phyloP scores from a whole-genome alignment of 1,284 basidiomycete species.

The Rhodotorula sp. region DNA sequence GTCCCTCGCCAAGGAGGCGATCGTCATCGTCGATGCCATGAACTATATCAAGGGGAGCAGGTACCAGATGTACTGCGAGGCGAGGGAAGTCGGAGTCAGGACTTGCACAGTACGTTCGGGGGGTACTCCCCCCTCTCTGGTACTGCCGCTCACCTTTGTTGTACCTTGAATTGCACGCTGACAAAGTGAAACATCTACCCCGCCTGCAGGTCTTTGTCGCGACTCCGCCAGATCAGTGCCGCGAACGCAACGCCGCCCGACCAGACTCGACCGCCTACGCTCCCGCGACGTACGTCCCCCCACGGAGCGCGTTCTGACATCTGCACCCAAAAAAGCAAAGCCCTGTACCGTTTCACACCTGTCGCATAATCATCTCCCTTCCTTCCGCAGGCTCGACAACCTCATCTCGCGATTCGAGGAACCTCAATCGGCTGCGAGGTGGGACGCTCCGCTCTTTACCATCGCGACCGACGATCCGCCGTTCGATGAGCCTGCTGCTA shows the following conservation, averaged over 20 bases:
- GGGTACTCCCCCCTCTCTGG: too few relatives aligned
- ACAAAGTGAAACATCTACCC: not conserved
- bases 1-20: conserved; percentile 66
- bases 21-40: conserved; percentile 84
- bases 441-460: conserved; percentile 93
- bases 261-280: conserved; percentile 60
- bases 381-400: conserved; percentile 70
- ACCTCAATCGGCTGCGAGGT: conserved; percentile 92
- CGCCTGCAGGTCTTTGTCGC: conserved; percentile 56
- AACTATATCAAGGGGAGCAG: conserved; percentile 96
- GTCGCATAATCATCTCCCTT: conserved; percentile 4
- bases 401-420: conserved; percentile 89
- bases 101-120: conserved; percentile 74
- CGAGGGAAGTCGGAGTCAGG: conserved; percentile 78
- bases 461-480: conserved; percentile 71
- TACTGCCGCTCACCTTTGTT: not conserved
- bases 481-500: conserved; percentile 46
- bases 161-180: not conserved
- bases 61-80: conserved; percentile 96
- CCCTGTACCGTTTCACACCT: too few relatives aligned
- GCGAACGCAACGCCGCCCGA: conserved; percentile 68
- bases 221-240: conserved; percentile 73
- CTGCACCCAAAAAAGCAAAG: not conserved
- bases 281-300: conserved; percentile 65
- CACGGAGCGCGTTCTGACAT: not conserved